Evolutionary conservation across 371 early-diverging fungal genomes (phyloP), one percentile per base, ranked within the genome.

Genomic region (Capillidium heterosporum): DNA sequence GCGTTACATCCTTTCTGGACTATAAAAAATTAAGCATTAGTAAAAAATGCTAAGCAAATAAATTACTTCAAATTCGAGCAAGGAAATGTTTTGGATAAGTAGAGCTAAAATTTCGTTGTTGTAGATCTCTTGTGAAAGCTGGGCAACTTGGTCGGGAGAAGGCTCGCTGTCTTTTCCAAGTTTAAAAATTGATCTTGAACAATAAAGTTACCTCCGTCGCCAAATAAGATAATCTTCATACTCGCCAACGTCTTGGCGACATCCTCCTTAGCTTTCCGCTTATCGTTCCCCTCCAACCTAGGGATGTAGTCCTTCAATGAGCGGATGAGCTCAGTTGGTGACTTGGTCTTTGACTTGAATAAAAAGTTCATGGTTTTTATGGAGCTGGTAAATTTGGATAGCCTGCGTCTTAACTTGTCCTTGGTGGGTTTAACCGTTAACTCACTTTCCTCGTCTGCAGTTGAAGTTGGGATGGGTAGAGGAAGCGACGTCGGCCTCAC

Each of bases 1-100:
- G 88, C 60, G 91, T 85, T 17, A 93, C 93, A 65, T 97, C 97
- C 72, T 97, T 97, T 64, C 89, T 89, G 53, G 93, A 91, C 87
- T 84, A 57, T 26, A 24, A n/a, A 48, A 39, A 11, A 39, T 44
- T 31, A 1, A 39, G 3, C 21, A 28, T 48, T 19, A 17, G n/a
- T 21, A 29, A 7, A 35, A 52, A 19, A 41, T 21, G 7, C 26
- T 15, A 3, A 17, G 11, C 7, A 48, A 40, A 29, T 35, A 32
- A 26, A 57, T 42, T 67, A 75, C 87, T 72, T 97, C 98, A 70
- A 97, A 97, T 64, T 95, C 94, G 44, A 95, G 82, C 60, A 82
- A 78, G 17, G 75, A 71, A 53, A 97, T 87, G 68, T 93, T 90
- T 24, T 76, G 57, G 21, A 94, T 80, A 51, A 97, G 68, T 57